Evolutionary conservation across 306 rosid genomes (phyloP), one percentile per base, ranked within the genome.

Genomic region (Cucurbita pepo): DNA sequence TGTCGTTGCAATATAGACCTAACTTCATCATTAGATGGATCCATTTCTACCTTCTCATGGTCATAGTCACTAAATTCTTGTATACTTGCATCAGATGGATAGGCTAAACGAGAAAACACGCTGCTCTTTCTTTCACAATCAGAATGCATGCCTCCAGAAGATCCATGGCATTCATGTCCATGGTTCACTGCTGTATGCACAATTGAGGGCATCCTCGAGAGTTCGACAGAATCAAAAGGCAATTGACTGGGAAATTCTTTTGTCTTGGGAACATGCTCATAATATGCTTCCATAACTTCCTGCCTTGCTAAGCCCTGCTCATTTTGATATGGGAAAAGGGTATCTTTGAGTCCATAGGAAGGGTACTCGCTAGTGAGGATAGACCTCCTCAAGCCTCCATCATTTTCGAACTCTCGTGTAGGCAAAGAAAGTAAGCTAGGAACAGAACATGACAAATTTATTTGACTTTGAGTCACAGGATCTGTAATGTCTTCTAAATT

Each of bases 21-120:
- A 78, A 85, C 78, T 74, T 80, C 83, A 81, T 67, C 81, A 38
- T 80, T 69, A 57, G 88, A 77, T 56, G 78, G 9, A 67, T 72
- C 30, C 11, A 72, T 38, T 80, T 16, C 72, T 75, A 16, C 53
- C 36, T 53, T 77, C 63, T 75, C 76, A 22, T 54, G 52, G 38
- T 5, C 25, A 67, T 50, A 62, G 69, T 72, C 63, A 75, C 63
- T 77, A 48, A 7, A 44, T 73, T 72, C 57, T 69, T 71, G 65
- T 45, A 55, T 14, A 1, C 43, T 67, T 4, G 56, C 75, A 53
- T 53, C 51, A 15, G 62, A 8, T 16, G 62, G 61, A 19, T 71
- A 30, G 25, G 45, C 14, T 47, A 74, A 74, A 30, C 77, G 77
- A 56, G 69, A 74, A 45, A 74, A 74, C 44, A 74, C 70, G 25